Evolutionary conservation across 306 rosid species (phyloP).

Genomic region (Phaseolus lunatus): DNA sequence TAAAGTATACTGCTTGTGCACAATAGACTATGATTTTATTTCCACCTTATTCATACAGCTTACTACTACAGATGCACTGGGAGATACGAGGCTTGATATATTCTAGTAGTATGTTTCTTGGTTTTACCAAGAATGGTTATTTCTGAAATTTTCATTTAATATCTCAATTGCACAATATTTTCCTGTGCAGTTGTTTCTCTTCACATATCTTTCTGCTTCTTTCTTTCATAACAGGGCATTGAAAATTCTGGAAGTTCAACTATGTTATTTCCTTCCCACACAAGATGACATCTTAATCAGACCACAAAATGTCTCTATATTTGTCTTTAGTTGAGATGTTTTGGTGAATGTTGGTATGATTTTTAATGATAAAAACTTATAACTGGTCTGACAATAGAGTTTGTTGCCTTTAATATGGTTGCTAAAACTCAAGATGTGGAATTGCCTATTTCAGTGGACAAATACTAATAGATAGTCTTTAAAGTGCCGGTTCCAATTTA

Average conservation of each 20-base stretch:
- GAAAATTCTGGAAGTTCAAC: slow-evolving; percentile 28
- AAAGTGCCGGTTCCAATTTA: background rate
- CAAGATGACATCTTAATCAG: background rate
- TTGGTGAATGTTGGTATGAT: background rate
- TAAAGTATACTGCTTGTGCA: background rate
- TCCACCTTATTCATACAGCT: background rate
- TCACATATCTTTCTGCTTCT: background rate
- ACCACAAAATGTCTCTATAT: background rate
- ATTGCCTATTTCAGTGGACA: background rate
- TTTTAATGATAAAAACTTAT: background rate
- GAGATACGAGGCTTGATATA: slow-evolving; percentile 1
- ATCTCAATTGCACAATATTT: background rate
- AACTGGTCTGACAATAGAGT: slow-evolving; percentile 12
- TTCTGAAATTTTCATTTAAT: background rate
- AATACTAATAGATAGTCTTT: background rate
- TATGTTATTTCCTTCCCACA: slow-evolving; percentile 1
- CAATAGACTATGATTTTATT: slow-evolving; percentile 1
- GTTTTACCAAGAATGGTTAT: background rate
- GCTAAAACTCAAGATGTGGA: background rate
- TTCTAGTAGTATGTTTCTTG: slow-evolving; percentile 1
- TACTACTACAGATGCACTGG: slow-evolving; percentile 3
- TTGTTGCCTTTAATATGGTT: background rate
- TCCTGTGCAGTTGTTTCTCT: background rate
- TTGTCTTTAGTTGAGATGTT: slow-evolving; percentile 4
- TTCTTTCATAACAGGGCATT: background rate